Evolutionary conservation across 768 basidiomycete species (phyloP).

Genomic region (Ramaria sp.): DNA sequence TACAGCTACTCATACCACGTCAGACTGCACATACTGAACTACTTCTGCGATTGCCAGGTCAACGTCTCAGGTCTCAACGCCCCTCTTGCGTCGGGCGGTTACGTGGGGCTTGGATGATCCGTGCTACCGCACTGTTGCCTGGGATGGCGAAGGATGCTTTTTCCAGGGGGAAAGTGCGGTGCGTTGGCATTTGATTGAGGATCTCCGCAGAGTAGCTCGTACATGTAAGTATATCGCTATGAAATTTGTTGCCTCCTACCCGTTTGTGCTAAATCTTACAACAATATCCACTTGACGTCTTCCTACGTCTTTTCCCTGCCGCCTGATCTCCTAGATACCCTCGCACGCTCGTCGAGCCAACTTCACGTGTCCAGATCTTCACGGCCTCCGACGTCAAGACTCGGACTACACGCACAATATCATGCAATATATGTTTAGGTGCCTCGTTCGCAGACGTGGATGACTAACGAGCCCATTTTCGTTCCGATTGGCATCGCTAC

Average conservation of each 20-base stretch:
- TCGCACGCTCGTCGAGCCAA: conserved; percentile 41
- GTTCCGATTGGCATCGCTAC: conserved; percentile 97
- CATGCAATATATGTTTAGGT: conserved; percentile 67
- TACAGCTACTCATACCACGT: too few relatives aligned
- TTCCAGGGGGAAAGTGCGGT: too few relatives aligned
- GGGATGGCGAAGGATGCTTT: too few relatives aligned
- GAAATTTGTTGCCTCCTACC: neutral
- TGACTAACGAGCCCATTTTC: conserved; percentile 78
- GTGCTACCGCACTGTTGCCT: too few relatives aligned
- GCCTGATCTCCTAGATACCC: conserved; percentile 55
- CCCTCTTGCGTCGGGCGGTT: too few relatives aligned
- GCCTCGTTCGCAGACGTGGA: conserved; percentile 62
- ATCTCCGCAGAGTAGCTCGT: neutral
- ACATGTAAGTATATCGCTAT: neutral
- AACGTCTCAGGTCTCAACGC: too few relatives aligned
- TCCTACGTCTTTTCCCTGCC: conserved; percentile 65
- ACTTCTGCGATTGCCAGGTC: too few relatives aligned
- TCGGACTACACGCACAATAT: conserved; percentile 33
- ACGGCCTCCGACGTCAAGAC: conserved; percentile 19
- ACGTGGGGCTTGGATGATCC: too few relatives aligned
- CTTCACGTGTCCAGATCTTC: conserved; percentile 12
- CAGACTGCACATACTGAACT: too few relatives aligned
- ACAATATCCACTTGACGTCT: conserved; percentile 1
- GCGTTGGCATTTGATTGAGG: neutral
- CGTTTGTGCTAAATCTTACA: neutral